phyloP scores from a whole-genome alignment of 257 asterid genomes.

The Vinca minor region DNA sequence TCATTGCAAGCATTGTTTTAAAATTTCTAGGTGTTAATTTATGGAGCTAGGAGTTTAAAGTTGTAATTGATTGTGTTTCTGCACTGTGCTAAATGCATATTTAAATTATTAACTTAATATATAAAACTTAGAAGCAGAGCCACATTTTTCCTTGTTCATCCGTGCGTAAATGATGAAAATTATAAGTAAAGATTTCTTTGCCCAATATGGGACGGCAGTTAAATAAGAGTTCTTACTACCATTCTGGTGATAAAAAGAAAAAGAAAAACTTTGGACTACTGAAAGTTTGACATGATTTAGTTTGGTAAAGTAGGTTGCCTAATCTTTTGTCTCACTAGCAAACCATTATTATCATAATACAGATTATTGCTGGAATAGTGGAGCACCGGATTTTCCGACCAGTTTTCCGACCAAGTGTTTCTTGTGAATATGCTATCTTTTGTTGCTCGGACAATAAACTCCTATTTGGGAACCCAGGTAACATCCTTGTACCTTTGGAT shows the following conservation, averaged over 20 bases:
- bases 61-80: not conserved
- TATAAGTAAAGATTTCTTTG: not conserved
- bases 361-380: conserved; percentile 81
- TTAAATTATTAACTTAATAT: not conserved
- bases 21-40: not conserved
- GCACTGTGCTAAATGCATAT: not conserved
- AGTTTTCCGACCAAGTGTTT: conserved; percentile 56
- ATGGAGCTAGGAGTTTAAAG: not conserved
- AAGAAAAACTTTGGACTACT: not conserved
- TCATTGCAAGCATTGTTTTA: not conserved
- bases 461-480: conserved; percentile 98
- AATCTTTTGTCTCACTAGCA: not conserved
- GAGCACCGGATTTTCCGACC: conserved; percentile 86
- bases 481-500: conserved; percentile 5
- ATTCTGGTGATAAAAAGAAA: not conserved
- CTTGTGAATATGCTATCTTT: conserved; percentile 78
- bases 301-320: not conserved
- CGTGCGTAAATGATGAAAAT: not conserved
- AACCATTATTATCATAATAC: conserved; percentile 17
- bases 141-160: not conserved
- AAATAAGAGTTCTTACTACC: too few species aligned
- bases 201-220: not conserved
- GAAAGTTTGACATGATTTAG: not conserved
- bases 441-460: conserved; percentile 78
- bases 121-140: not conserved